A percentile compares a stretch with the other conserved stretches of the same genome.
These are phyloP conservation scores for Astraeus odoratus DNA, from an alignment of 768 basidiomycete genomes.

Conservation along the genomic window DNA sequence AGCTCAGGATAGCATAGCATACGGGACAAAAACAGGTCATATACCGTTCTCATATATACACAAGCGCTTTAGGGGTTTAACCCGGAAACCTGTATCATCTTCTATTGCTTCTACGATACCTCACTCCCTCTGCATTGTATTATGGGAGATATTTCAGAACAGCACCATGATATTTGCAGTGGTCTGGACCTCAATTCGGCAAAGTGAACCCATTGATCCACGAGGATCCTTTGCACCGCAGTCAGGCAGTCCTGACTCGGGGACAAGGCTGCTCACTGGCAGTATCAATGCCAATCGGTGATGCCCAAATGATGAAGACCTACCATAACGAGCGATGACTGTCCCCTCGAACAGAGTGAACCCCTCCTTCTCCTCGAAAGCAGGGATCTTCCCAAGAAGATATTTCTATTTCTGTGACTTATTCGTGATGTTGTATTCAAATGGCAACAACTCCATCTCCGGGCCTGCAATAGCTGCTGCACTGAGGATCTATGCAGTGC, in stretches of 20 bases:
- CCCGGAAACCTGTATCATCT: neutral
- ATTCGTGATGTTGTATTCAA: conserved; percentile 3
- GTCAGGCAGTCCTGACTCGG: conserved; percentile 10
- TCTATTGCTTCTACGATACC: too few species aligned
- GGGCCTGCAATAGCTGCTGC: conserved; percentile 14
- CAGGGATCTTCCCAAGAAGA: conserved; percentile 13
- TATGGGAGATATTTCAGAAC: neutral
- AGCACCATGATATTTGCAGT: neutral
- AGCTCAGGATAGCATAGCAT: too few species aligned
- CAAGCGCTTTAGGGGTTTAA: too few species aligned
- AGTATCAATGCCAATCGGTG: neutral
- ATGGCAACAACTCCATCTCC: conserved; percentile 5
- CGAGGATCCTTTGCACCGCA: conserved; percentile 4
- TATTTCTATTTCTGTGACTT: conserved; percentile 15
- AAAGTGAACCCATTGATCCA: conserved; percentile 20
- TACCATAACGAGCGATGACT: conserved; percentile 14
- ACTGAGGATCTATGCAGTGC: conserved; percentile 13
- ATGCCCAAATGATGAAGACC: too few species aligned
- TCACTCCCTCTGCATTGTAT: neutral
- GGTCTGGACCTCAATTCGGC: conserved; percentile 9
- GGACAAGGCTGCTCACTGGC: conserved; percentile 4
- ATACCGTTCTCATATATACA: too few species aligned
- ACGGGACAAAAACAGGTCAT: too few species aligned
- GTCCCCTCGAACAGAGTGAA: conserved; percentile 12
- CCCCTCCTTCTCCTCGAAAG: conserved; percentile 13